These are phyloP conservation scores for Citrus medica DNA, from an alignment of 345 rosid species.

Conservation along the genomic window DNA sequence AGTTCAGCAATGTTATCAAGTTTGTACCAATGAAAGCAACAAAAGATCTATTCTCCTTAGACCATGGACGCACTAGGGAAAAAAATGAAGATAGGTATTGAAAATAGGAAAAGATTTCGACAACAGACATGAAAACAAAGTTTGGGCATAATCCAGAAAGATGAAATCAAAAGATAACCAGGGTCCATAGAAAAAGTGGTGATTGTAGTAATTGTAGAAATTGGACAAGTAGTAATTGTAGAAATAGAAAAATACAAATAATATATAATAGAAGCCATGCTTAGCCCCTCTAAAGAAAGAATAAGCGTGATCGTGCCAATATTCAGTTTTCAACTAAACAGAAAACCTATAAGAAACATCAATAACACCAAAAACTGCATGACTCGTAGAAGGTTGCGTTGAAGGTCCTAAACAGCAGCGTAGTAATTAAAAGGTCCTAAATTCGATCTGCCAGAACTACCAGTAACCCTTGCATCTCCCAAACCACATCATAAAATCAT, in stretches of 20 bases:
- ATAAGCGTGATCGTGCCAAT: neutral
- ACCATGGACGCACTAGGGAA: neutral
- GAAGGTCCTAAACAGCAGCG: neutral
- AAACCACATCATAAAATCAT: neutral
- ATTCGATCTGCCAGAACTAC: neutral
- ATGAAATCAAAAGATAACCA: neutral
- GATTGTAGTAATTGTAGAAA: neutral
- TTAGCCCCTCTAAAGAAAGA: neutral
- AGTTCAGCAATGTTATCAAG: neutral
- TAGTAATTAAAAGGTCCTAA: neutral
- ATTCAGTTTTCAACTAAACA: neutral
- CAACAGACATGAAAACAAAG: neutral
- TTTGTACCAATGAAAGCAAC: neutral
- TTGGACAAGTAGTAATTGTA: neutral
- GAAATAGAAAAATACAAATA: neutral
- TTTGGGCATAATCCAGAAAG: neutral
- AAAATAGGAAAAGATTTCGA: neutral
- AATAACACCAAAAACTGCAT: neutral
- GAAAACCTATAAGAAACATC: neutral
- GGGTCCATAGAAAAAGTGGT: neutral
- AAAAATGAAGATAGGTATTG: neutral
- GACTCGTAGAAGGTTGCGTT: neutral
- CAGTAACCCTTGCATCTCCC: neutral
- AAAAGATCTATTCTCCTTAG: neutral
- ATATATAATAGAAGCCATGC: neutral